phyloP scores from a whole-genome alignment of 805 yeast species.

The Diddensiella santjacobensis region DNA sequence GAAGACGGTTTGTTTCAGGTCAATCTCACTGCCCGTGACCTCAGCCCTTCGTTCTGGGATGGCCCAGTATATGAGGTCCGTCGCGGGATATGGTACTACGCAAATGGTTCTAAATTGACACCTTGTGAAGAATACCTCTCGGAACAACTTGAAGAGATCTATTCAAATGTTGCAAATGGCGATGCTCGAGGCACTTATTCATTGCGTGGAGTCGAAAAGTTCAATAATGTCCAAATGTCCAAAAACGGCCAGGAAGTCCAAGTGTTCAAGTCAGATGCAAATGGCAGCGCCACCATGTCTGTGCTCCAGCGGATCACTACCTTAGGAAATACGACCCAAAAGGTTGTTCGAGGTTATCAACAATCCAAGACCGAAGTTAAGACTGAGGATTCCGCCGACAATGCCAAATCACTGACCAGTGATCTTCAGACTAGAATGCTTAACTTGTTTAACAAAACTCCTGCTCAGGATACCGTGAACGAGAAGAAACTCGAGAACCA shows the following conservation, averaged over 20 bases:
- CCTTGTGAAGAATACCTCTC: slow-evolving; percentile 55
- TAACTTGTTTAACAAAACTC: neutral
- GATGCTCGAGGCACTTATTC: slow-evolving; percentile 32
- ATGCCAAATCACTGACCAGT: neutral
- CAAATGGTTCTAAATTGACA: slow-evolving; percentile 39
- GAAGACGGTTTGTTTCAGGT: slow-evolving; percentile 81
- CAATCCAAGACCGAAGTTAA: neutral
- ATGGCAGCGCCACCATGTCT: neutral
- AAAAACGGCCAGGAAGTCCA: neutral
- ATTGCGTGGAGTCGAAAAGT: slow-evolving; percentile 4
- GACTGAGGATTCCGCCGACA: too few species aligned
- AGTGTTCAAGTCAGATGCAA: neutral
- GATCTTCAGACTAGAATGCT: neutral
- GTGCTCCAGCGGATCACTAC: neutral
- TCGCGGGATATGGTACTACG: slow-evolving; percentile 78
- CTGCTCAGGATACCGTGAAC: neutral
- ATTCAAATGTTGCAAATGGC: slow-evolving; percentile 31
- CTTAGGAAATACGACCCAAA: neutral
- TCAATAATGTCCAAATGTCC: neutral
- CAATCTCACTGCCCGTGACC: slow-evolving; percentile 48
- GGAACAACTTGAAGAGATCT: slow-evolving; percentile 56
- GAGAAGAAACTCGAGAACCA: slow-evolving; percentile 20
- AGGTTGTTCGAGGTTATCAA: slow-evolving; percentile 7
- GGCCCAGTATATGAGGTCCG: slow-evolving; percentile 83
- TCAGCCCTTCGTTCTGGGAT: slow-evolving; percentile 79